phyloP scores from a whole-genome alignment of 371 early-diverging fungal species.

The Mortierella sp. region DNA sequence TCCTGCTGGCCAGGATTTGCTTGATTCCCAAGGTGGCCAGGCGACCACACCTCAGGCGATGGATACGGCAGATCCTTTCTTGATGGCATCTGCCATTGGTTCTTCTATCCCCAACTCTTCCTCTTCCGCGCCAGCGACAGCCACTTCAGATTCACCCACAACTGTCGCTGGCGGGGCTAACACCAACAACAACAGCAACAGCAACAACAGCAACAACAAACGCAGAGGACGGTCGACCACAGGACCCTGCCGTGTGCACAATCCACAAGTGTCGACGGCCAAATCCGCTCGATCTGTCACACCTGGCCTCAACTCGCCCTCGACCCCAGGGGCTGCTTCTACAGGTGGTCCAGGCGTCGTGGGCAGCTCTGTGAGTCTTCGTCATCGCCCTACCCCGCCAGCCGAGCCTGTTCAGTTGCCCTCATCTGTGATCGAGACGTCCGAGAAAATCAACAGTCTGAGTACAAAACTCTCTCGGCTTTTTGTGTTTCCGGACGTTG shows the following conservation, averaged over 20 bases:
- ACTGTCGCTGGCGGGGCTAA: background rate
- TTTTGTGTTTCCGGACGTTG: constrained; percentile 46
- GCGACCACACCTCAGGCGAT: background rate
- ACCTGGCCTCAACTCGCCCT: constrained; percentile 20
- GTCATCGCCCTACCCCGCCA: constrained; percentile 44
- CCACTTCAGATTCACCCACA: constrained; percentile 2
- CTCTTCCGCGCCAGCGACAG: background rate
- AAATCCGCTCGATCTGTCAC: constrained; percentile 36
- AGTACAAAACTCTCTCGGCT: constrained; percentile 58
- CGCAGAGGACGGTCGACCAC: constrained; percentile 45
- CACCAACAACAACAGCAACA: background rate
- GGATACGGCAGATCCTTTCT: background rate
- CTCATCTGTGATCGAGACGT: constrained; percentile 56
- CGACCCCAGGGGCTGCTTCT: background rate
- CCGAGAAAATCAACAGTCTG: constrained; percentile 56
- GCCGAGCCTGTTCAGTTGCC: constrained; percentile 43
- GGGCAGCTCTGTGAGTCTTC: constrained; percentile 31
- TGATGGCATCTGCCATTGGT: background rate
- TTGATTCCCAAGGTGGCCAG: constrained; percentile 15
- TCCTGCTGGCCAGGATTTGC: constrained; percentile 54
- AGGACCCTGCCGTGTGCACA: constrained; percentile 49
- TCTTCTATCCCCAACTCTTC: constrained; percentile 14
- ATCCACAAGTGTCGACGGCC: constrained; percentile 24
- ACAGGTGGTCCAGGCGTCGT: background rate
- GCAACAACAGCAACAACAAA: constrained; percentile 11